These are phyloP conservation scores for Candida manassasensis DNA, from an alignment of 805 yeast species.

Conservation along the genomic window DNA sequence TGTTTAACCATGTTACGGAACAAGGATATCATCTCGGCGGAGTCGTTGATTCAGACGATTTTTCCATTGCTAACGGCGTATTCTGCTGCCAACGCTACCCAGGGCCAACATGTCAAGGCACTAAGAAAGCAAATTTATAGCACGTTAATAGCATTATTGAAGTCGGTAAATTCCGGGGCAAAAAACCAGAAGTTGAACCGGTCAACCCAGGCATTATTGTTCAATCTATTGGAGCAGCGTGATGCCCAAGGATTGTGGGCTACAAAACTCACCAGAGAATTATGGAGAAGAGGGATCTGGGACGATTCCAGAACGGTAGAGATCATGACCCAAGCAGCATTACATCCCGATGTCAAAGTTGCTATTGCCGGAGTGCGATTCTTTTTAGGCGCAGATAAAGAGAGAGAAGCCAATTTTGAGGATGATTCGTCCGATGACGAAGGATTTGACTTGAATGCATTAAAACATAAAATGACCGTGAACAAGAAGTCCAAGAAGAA, in stretches of 20 bases:
- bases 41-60: conserved; percentile 73
- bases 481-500: conserved; percentile 80
- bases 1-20: conserved; percentile 87
- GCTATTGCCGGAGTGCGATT: conserved; percentile 86
- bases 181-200: conserved; percentile 86
- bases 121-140: conserved; percentile 78
- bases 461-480: conserved; percentile 77
- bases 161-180: conserved; percentile 80
- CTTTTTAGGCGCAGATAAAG: conserved; percentile 92
- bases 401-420: conserved; percentile 78
- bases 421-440: conserved; percentile 68
- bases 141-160: conserved; percentile 72
- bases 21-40: conserved; percentile 74
- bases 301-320: conserved; percentile 97
- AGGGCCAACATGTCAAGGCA: conserved; percentile 71
- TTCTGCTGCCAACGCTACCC: conserved; percentile 39
- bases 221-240: conserved; percentile 78
- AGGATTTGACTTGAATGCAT: conserved; percentile 63
- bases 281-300: conserved; percentile 98
- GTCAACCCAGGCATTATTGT: conserved; percentile 86
- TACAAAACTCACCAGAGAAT: conserved; percentile 85
- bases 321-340: conserved; percentile 92
- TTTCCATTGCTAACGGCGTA: conserved; percentile 82
- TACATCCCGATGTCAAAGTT: conserved; percentile 82
- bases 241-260: conserved; percentile 90